phyloP scores from a whole-genome alignment of 2,329 filamentous ascomycete species.

The Trichoderma aggressivum region DNA sequence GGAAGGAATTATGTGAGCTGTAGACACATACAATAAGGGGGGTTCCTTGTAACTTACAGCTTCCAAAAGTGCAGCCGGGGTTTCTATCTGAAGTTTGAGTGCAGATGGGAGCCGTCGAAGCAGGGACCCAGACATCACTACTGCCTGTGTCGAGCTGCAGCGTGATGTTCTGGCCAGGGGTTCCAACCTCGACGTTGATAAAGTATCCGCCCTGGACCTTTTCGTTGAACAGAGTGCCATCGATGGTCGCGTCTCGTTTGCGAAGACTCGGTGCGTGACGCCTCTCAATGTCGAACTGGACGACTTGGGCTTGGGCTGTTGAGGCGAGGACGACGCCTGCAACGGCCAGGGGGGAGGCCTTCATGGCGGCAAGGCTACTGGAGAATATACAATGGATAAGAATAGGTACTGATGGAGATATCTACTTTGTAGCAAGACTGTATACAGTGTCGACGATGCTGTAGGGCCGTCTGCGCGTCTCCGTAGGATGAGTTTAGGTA shows the following conservation, averaged over 20 bases:
- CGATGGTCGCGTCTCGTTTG: constrained; percentile 40
- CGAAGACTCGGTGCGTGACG: constrained; percentile 31
- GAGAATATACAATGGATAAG: not conserved
- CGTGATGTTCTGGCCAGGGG: constrained; percentile 52
- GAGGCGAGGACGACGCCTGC: constrained; percentile 18
- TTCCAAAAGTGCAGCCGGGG: constrained; percentile 42
- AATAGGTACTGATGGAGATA: not conserved
- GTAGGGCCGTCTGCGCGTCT: not conserved
- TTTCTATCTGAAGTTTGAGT: constrained; percentile 22
- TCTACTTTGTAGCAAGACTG: not conserved
- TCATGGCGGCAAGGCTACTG: constrained; percentile 11
- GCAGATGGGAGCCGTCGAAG: constrained; percentile 39
- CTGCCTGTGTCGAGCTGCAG: constrained; percentile 64
- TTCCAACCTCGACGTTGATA: constrained; percentile 54
- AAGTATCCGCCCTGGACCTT: constrained; percentile 50
- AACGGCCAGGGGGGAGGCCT: constrained; percentile 11
- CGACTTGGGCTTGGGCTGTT: constrained; percentile 31
- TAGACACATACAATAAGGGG: not conserved
- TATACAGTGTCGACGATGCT: not conserved
- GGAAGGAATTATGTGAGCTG: not conserved
- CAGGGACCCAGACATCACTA: constrained; percentile 61
- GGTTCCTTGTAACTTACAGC: constrained; percentile 39
- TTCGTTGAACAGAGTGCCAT: constrained; percentile 45
- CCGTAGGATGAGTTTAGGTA: not conserved
- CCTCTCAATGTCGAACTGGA: constrained; percentile 48